Evolutionary conservation across 139 green algal species (phyloP), one percentile per base, ranked within the genome.

Genomic region (Auxenochlorella protothecoides): DNA sequence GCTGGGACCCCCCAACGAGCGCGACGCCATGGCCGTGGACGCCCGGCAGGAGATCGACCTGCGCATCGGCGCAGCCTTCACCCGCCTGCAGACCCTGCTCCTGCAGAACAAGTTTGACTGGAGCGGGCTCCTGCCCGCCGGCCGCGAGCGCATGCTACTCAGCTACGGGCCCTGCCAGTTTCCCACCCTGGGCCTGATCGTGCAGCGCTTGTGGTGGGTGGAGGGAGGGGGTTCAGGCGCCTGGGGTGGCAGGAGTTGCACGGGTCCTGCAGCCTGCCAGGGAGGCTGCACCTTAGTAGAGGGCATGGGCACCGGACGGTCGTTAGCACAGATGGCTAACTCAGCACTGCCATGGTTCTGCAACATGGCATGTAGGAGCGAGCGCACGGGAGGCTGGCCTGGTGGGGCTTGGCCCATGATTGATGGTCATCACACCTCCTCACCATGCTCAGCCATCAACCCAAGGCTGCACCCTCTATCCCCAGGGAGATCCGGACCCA

Each of bases 131-230:
- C 72, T 54, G 68, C 57, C 74, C 10, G 65, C 16, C 56, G 16
- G 73, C n/a, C n/a, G 81, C 68, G 7, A 68, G 74, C 5, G 68
- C 72, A 54, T 75, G 51, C 55, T 94, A 53, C 78, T 99, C 59
- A 95, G 85, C 81, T 97, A 97, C 82, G 92, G 92, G 3, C 93
- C 93, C 52, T 98, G 93, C 79, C 93, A 98, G 84, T 98, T 98
- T 78, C 95, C 95, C 16, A 98, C 95, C 2, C 85, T 99, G 63
- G 93, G 93, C 3, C 87, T 99, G 56, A 94, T 98, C 59, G 95
- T 99, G 68, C 87, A 98, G 84, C 83, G 95, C 4, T 85, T 87
- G 4, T 99, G 95, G 89, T 90, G 71, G 56, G 74, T 67, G 63
- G 12, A 67, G 6, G 5, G 44, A 55, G 27, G 2, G 65, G 27